Conservation (phyloP, 495 filamentous ascomycete genomes). For the Tuber magnatum region DNA sequence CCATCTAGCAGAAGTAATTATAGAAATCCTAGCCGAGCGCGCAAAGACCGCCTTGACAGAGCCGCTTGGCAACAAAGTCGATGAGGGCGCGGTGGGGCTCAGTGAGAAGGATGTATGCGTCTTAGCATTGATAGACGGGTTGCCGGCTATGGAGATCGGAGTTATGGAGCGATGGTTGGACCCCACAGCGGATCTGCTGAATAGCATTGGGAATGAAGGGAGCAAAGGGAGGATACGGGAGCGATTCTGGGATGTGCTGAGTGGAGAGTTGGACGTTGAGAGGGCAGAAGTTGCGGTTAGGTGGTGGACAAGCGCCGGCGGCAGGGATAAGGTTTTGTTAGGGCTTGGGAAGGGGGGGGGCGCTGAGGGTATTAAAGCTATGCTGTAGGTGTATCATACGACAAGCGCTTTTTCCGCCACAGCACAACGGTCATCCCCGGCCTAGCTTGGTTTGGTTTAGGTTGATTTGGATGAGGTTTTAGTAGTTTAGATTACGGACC, state of each 20-base stretch:
- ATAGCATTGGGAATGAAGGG: constrained; percentile 52
- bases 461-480: background rate
- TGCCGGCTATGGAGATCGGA: constrained; percentile 63
- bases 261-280: constrained; percentile 89
- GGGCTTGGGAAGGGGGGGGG: constrained; percentile 42
- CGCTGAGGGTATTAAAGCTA: constrained; percentile 27
- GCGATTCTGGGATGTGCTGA: constrained; percentile 77
- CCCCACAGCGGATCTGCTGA: constrained; percentile 61
- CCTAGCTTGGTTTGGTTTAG: background rate
- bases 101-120: constrained; percentile 77
- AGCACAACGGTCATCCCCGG: no score
- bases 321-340: constrained; percentile 58
- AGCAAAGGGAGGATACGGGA: constrained; percentile 62
- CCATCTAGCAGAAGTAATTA: constrained; percentile 64
- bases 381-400: constrained; percentile 21
- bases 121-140: constrained; percentile 72
- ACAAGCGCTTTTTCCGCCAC: background rate
- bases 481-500: background rate
- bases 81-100: constrained; percentile 42
- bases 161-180: constrained; percentile 73
- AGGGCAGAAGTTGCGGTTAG: constrained; percentile 68
- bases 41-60: constrained; percentile 52
- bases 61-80: constrained; percentile 39
- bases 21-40: constrained; percentile 72
- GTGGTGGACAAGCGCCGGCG: constrained; percentile 77